These are phyloP conservation scores for Jimgerdemannia flammicorona DNA, from an alignment of 192 early-diverging fungal genomes.

Conservation along the genomic window DNA sequence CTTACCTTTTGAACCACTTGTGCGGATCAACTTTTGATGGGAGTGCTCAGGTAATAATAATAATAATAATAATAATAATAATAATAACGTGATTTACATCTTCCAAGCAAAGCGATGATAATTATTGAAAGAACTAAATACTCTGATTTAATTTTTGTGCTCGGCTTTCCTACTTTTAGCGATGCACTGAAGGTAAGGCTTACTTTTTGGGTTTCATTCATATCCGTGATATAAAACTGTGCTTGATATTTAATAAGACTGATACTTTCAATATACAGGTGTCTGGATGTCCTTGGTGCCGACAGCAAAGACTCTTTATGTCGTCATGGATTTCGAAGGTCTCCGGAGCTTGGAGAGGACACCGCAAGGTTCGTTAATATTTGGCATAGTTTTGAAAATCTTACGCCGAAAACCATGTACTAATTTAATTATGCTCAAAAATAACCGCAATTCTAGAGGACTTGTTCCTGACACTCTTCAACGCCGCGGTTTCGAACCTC, in stretches of 20 bases:
- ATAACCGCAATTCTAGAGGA: not conserved
- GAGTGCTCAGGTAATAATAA: conserved; percentile 19
- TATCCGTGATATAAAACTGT: not conserved
- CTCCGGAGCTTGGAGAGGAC: conserved; percentile 17
- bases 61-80: too few relatives aligned
- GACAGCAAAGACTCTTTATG: conserved; percentile 14
- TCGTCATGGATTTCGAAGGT: conserved; percentile 27
- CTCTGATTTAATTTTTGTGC: too few relatives aligned
- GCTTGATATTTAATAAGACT: not conserved
- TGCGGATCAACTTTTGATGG: conserved; percentile 10
- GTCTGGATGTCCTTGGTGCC: not conserved
- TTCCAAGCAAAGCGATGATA: not conserved
- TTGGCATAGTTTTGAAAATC: not conserved
- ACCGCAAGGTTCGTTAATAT: conserved; percentile 11
- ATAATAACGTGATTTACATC: not conserved
- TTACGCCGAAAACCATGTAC: not conserved
- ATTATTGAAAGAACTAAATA: not conserved
- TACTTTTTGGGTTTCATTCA: too few relatives aligned
- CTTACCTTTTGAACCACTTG: conserved; percentile 17
- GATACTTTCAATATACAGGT: not conserved
- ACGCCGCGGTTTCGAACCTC: conserved; percentile 7
- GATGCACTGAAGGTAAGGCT: conserved; percentile 14
- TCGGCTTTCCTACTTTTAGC: conserved; percentile 1
- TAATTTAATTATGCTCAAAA: conserved; percentile 6
- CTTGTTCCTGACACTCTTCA: not conserved